Percentiles rank a stretch among this genome's conserved stretches.
Evolutionary conservation across 108 stramenopile genomes (phyloP).

Genomic region (Licmophora abbreviata): DNA sequence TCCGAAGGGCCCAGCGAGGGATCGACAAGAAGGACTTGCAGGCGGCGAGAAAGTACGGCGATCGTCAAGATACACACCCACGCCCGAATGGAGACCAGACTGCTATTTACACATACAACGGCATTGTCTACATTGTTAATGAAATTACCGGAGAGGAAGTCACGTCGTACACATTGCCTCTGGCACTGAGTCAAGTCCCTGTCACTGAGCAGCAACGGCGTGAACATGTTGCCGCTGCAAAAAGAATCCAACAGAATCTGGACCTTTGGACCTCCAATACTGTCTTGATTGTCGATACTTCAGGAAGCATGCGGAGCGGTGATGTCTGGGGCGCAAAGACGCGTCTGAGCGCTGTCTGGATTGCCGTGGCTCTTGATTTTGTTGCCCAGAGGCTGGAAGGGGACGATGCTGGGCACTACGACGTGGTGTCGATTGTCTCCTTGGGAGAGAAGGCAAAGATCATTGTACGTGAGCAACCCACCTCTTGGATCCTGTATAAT

Average conservation of each 20-base stretch:
- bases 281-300: slow-evolving; percentile 46
- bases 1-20: neutral
- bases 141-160: neutral
- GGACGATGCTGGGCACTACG: slow-evolving; percentile 6
- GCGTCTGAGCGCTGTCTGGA: slow-evolving; percentile 37
- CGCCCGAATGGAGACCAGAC: slow-evolving; percentile 1
- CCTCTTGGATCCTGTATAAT: slow-evolving; percentile 32
- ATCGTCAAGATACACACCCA: neutral
- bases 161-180: neutral
- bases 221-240: no score
- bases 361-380: slow-evolving; percentile 25
- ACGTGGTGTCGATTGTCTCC: slow-evolving; percentile 29
- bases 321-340: slow-evolving; percentile 34
- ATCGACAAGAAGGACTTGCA: neutral
- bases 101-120: neutral
- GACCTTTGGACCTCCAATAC: no score
- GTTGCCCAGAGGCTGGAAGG: slow-evolving; percentile 11
- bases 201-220: no score
- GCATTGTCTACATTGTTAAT: neutral
- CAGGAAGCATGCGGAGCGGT: slow-evolving; percentile 35
- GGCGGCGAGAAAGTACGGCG: neutral
- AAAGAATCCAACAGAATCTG: no score
- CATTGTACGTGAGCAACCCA: slow-evolving; percentile 12
- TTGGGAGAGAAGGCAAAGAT: slow-evolving; percentile 17
- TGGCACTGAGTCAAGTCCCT: no score